phyloP scores from a whole-genome alignment of 345 rosid genomes.

The Psidium friedrichsthalianum region DNA sequence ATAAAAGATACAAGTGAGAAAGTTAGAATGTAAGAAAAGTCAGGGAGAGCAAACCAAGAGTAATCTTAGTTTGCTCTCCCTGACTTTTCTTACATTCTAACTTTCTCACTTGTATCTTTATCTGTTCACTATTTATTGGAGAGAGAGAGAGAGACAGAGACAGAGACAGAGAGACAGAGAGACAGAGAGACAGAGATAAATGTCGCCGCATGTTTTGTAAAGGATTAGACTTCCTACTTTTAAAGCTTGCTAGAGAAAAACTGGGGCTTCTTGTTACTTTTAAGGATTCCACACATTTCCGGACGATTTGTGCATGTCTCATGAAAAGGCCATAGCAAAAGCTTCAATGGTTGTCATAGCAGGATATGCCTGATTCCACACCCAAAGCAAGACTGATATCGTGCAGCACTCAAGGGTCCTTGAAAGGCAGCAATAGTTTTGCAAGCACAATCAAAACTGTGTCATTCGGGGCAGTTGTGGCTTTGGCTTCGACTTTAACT shows the following conservation, averaged over 20 bases:
- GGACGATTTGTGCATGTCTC: not conserved
- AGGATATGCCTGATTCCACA: not conserved
- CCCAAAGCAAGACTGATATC: not conserved
- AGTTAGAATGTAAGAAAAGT: not conserved
- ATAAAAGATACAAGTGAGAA: not conserved
- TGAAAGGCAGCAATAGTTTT: not conserved
- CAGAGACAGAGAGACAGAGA: not conserved
- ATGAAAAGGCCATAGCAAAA: not conserved
- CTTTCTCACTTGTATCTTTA: not conserved
- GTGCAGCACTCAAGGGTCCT: not conserved
- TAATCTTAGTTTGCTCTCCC: not conserved
- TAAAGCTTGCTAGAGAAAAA: not conserved
- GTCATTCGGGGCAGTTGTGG: not conserved
- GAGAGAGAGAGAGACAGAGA: not conserved
- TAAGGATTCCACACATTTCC: not conserved
- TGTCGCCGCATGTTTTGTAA: not conserved
- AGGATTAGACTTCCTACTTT: not conserved
- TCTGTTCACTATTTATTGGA: not conserved
- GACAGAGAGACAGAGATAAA: not conserved
- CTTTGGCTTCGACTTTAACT: not conserved
- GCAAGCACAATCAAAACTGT: not conserved
- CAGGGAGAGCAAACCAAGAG: not conserved
- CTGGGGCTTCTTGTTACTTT: not conserved
- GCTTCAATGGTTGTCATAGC: not conserved
- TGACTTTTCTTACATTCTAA: not conserved